Evolutionary conservation across 129 eudicot species (phyloP), one percentile per base, ranked within the genome.

Genomic region (Solidago caesia): DNA sequence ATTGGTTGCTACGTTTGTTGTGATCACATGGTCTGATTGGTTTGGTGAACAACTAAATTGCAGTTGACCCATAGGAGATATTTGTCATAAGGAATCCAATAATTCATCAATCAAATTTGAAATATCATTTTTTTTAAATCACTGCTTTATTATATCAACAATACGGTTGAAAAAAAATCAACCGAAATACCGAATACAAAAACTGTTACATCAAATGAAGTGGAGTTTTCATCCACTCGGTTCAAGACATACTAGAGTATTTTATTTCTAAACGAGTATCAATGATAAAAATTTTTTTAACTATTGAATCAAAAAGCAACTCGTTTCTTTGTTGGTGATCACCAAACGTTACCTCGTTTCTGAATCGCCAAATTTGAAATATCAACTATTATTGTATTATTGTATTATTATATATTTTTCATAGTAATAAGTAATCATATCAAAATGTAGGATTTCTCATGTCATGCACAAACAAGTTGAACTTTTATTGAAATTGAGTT

Each of bases 1-100:
- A 70, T 63, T 21, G 63, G 8, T 55, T 51, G 71, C 71, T 14
- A 61, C 48, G 46, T 78, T 62, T 62, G 39, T 33, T 15, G 41
- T 44, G 72, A 52, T 77, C 70, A 77, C 76, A 77, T 77, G 81
- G 76, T 39, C 7, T 61, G 71, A 61, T 61, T 61, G 59, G 55
- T 71, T 71, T 78, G 77, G 82, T 71, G 72, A 53, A 78, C 77
- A 63, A 71, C 77, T 71, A 78, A 71, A 78, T 26, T 64, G 56
- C 16, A 78, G 58, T 52, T 62, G 63, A 69, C 70, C 75, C 52
- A 26, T 16, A 8, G 2, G 14, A 70, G 12, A 78, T 78, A 70
- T 44, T 41, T 42, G 58, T 63, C 39, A 62, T 1, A 62, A 9
- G 25, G 71, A 49, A 69, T 77, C 48, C 3, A 59, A 44, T 62